Evolutionary conservation across 176 grass and related monocot genomes (phyloP).

Genomic region (Musa beccarii): DNA sequence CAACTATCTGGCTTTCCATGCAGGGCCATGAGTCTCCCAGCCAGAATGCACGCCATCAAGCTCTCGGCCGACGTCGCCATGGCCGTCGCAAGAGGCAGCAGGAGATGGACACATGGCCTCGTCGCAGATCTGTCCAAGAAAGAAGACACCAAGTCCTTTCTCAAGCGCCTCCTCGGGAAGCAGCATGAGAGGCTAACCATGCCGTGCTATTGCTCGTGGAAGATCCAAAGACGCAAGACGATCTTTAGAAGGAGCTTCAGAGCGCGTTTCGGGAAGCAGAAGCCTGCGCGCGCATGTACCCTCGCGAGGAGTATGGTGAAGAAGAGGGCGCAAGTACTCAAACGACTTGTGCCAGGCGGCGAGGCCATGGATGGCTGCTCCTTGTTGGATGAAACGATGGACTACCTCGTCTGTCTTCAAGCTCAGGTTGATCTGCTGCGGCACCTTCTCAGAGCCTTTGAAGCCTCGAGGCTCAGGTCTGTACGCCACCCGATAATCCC

Average conservation of each 20-base stretch:
- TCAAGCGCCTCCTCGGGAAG: slow-evolving; percentile 23
- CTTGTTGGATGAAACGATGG: slow-evolving; percentile 6
- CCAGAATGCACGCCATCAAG: slow-evolving; percentile 51
- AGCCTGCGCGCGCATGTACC: background rate
- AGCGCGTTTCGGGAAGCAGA: background rate
- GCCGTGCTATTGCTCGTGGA: slow-evolving; percentile 11
- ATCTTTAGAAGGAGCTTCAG: slow-evolving; percentile 14
- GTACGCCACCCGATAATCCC: background rate
- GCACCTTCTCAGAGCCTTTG: background rate
- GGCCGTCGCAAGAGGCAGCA: slow-evolving; percentile 30
- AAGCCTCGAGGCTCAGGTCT: background rate
- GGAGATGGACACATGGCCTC: slow-evolving; percentile 9
- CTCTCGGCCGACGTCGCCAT: slow-evolving; percentile 41
- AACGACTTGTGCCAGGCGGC: slow-evolving; percentile 10
- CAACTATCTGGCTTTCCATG: slow-evolving; percentile 8
- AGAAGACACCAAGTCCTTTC: slow-evolving; percentile 11
- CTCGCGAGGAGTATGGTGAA: slow-evolving; percentile 5
- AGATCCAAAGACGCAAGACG: slow-evolving; percentile 22
- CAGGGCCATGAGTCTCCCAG: slow-evolving; percentile 21
- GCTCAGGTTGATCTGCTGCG: slow-evolving; percentile 15
- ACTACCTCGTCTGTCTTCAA: slow-evolving; percentile 5
- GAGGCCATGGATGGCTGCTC: slow-evolving; percentile 11
- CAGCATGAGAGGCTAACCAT: slow-evolving; percentile 21
- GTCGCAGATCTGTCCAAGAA: slow-evolving; percentile 11
- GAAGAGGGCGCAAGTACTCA: slow-evolving; percentile 14